Evolutionary conservation across 495 filamentous ascomycete genomes (phyloP), one percentile per base, ranked within the genome.

Genomic region (Penicillium bovifimosum): DNA sequence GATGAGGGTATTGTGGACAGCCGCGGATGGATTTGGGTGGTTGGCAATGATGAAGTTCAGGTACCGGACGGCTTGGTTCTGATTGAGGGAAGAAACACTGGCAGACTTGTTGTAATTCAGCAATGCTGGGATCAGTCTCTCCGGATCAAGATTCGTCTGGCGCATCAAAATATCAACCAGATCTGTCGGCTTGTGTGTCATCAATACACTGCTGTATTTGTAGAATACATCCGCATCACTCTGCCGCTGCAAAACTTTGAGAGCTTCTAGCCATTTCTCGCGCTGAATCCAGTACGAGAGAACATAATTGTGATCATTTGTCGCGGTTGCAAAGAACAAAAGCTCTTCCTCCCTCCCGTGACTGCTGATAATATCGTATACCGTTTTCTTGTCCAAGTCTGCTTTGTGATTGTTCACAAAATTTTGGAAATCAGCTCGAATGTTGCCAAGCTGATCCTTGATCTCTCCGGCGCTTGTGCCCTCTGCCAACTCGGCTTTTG

Each of bases 1-100:
- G 52, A 98, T 88, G 26, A 98, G 80, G 0, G 95, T 97, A 66
- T 97, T 98, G 69, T 98, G 93, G 18, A 98, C 84, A n/a, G 93
- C 92, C 5, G 93, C 82, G 47, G 95, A 87, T 4, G 83, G 79
- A 10, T 86, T 87, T 29, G 86, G 80, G 41, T 90, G 83, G 60
- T 95, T 85, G 66, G 92, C 90, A 61, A 97, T 95, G 55, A 91
- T 88, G 67, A 90, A 95, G 41, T 88, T 86, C 9, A 98, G 85
- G 62, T 97, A 98, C 16, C 95, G 86, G 20, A 96, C 80, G 6
- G 93, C 93, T 76, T 97, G 93, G 56, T 97, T 96, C 64, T 96
- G 80, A 18, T 61, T 70, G 34, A 80, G 67, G 11, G 77, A 62
- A 7, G 48, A 33, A 17, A 68, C 62, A 56, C 58, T 67, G 24